A percentile compares a stretch with the other conserved stretches of the same genome.
phyloP scores from a whole-genome alignment of 148 eudicot species.

The Rhododendron ovatum region DNA sequence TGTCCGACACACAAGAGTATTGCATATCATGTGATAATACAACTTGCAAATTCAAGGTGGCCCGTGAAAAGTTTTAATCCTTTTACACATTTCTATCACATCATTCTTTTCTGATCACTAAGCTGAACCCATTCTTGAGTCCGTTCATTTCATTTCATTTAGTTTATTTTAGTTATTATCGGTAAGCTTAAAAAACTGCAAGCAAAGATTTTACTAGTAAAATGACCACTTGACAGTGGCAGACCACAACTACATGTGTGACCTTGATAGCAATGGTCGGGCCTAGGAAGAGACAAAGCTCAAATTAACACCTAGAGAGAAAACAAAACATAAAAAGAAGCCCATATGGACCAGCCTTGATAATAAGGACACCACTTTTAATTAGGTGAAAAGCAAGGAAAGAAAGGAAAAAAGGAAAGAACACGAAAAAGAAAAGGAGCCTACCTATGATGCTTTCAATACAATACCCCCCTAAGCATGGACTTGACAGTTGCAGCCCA shows the following conservation, averaged over 20 bases:
- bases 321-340: neutral
- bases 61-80: neutral
- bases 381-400: neutral
- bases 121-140: neutral
- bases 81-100: neutral
- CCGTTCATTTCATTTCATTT: too few species aligned
- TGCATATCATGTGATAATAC: neutral
- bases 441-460: constrained; percentile 5
- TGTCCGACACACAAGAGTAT: neutral
- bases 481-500: constrained; percentile 2
- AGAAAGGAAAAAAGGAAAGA: neutral
- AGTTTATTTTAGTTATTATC: too few species aligned
- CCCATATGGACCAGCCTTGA: constrained; percentile 2
- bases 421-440: neutral
- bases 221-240: neutral
- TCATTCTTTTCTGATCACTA: too few species aligned
- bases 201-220: neutral
- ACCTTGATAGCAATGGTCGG: neutral
- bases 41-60: neutral
- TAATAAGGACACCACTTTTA: constrained; percentile 1
- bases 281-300: neutral
- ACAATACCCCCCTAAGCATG: neutral
- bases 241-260: neutral
- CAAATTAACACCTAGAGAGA: neutral
- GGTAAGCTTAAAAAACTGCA: neutral